These are phyloP conservation scores for Cupressus sempervirens DNA, from an alignment of 75 land plant species.

Conservation along the genomic window DNA sequence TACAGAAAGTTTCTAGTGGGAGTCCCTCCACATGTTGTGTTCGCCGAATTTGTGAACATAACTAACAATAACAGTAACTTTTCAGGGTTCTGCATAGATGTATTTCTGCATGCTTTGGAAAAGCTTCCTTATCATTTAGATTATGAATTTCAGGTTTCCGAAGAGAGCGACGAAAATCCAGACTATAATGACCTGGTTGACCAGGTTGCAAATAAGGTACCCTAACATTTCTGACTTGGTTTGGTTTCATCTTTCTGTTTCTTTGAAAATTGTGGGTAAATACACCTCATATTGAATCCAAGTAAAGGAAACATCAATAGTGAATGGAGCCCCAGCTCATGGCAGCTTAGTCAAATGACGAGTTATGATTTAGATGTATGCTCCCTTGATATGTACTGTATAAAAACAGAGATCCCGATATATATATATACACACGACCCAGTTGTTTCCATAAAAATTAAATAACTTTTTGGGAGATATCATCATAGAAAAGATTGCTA, in stretches of 20 bases:
- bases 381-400: too few relatives aligned
- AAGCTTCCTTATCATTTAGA: conserved; percentile 29
- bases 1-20: conserved; percentile 23
- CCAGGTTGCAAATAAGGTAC: conserved; percentile 17
- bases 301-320: not conserved
- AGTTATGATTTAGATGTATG: too few relatives aligned
- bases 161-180: not conserved
- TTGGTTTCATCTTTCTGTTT: not conserved
- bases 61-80: conserved; percentile 1
- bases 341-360: too few relatives aligned
- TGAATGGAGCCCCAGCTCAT: not conserved
- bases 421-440: too few relatives aligned
- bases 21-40: conserved; percentile 35
- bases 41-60: conserved; percentile 26
- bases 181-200: conserved; percentile 14
- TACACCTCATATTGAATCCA: not conserved
- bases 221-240: not conserved
- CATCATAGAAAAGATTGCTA: not conserved
- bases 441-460: not conserved
- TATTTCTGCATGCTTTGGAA: conserved; percentile 24
- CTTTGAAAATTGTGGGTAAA: not conserved
- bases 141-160: conserved; percentile 14
- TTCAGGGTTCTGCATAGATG: conserved; percentile 36
- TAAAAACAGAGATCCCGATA: too few relatives aligned
- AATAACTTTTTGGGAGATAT: not conserved